Percentiles rank a stretch among this genome's conserved stretches.
phyloP scores from a whole-genome alignment of 176 grass and related monocot genomes.

The Oryza meridionalis region DNA sequence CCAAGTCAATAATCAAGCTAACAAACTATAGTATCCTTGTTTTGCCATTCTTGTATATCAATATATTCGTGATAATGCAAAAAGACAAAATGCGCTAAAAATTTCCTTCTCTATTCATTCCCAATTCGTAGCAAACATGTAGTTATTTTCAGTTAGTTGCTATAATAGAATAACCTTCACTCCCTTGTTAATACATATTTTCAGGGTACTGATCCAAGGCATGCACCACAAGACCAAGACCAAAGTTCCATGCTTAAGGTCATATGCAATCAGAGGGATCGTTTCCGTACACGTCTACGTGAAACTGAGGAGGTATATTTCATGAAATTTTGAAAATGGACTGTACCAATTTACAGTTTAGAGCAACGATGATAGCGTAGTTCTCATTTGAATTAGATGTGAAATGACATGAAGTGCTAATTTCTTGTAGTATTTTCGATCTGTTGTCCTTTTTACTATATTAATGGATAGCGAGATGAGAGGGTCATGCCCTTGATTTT shows the following conservation, averaged over 20 bases:
- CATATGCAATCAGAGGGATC: conserved; percentile 98
- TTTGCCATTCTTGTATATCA: background rate
- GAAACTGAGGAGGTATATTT: conserved; percentile 91
- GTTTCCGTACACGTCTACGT: conserved; percentile 82
- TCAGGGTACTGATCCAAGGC: conserved; percentile 86
- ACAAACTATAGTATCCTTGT: conserved; percentile 11
- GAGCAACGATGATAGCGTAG: conserved; percentile 14
- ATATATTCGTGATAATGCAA: background rate
- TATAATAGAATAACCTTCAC: conserved; percentile 19
- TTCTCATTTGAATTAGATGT: conserved; percentile 4
- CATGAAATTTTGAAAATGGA: conserved; percentile 16
- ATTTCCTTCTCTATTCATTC: background rate
- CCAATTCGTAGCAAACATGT: background rate
- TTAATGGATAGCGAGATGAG: conserved; percentile 3
- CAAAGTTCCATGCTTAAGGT: conserved; percentile 99
- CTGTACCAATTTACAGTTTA: conserved; percentile 9
- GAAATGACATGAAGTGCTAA: background rate
- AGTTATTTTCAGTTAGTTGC: conserved; percentile 26
- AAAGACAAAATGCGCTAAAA: background rate
- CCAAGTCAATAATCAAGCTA: background rate
- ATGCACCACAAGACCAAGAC: conserved; percentile 78
- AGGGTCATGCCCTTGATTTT: conserved; percentile 14
- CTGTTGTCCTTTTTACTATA: conserved; percentile 1
- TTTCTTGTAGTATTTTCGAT: background rate
- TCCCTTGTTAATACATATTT: background rate